These are phyloP conservation scores for Lactifluus subvellereus DNA, from an alignment of 768 basidiomycete species.

Conservation along the genomic window DNA sequence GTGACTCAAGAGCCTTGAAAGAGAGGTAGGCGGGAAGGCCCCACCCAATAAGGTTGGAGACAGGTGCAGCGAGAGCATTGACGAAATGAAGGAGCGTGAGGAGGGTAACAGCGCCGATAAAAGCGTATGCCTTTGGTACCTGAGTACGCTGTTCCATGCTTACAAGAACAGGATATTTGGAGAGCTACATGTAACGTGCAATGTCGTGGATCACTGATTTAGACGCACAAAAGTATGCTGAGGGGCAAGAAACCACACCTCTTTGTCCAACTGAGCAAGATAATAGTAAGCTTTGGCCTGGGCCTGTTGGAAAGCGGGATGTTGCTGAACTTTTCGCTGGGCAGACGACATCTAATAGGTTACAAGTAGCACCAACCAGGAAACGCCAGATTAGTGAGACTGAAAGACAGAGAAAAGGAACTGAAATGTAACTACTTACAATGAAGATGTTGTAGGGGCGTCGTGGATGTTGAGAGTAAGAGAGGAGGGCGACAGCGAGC, in stretches of 20 bases:
- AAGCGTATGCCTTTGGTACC: conserved; percentile 88
- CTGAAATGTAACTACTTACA: conserved; percentile 12
- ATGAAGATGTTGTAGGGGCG: conserved; percentile 13
- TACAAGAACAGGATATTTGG: conserved; percentile 83
- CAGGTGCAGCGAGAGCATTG: conserved; percentile 87
- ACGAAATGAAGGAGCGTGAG: conserved; percentile 72
- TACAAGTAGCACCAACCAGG: not conserved
- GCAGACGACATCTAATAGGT: conserved; percentile 58
- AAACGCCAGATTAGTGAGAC: not conserved
- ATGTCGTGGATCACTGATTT: not conserved
- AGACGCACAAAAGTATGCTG: not conserved
- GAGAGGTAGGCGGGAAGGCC: conserved; percentile 92
- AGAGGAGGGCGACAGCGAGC: conserved; percentile 21
- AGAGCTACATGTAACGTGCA: conserved; percentile 42
- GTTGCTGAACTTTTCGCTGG: conserved; percentile 77
- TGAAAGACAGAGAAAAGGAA: not conserved
- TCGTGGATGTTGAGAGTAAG: conserved; percentile 21
- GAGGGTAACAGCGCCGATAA: conserved; percentile 63
- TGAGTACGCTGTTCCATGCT: conserved; percentile 85
- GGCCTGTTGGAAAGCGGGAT: conserved; percentile 80
- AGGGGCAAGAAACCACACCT: conserved; percentile 50
- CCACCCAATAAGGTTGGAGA: conserved; percentile 95
- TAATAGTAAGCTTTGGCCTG: conserved; percentile 80
- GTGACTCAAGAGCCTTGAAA: conserved; percentile 87
- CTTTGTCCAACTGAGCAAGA: conserved; percentile 89